Evolutionary conservation across 2,329 filamentous ascomycete genomes (phyloP).

Genomic region (Epichloe brachyelytri): DNA sequence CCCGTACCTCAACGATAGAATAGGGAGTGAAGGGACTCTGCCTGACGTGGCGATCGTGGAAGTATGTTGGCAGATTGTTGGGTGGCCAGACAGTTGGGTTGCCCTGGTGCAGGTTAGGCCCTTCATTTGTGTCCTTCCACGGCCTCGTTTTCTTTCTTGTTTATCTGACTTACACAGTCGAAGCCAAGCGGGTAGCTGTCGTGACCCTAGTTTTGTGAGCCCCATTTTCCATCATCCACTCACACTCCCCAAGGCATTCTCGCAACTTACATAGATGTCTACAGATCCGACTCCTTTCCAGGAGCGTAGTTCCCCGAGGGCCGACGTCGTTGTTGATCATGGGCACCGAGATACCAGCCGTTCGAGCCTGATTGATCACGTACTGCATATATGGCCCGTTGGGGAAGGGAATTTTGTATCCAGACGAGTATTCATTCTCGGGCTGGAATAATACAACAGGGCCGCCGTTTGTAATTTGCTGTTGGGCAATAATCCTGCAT

Average conservation of each 20-base stretch:
- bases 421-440: conserved; percentile 65
- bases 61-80: conserved; percentile 39
- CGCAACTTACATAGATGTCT: conserved; percentile 41
- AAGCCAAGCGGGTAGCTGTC: conserved; percentile 33
- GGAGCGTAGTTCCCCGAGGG: conserved; percentile 49
- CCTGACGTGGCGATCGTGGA: conserved; percentile 17
- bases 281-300: conserved; percentile 37
- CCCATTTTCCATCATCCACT: background rate
- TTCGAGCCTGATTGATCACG: conserved; percentile 53
- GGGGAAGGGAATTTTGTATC: conserved; percentile 40
- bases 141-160: background rate
- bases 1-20: conserved; percentile 41
- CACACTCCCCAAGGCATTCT: background rate
- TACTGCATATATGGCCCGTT: conserved; percentile 58
- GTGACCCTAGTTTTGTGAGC: conserved; percentile 9
- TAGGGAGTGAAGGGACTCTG: conserved; percentile 55
- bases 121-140: background rate
- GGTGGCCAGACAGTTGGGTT: conserved; percentile 46
- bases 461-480: conserved; percentile 72
- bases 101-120: conserved; percentile 8
- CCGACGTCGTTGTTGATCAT: conserved; percentile 62
- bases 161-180: conserved; percentile 21
- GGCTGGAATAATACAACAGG: conserved; percentile 69
- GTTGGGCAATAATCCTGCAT: conserved; percentile 53
- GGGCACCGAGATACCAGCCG: conserved; percentile 60